phyloP scores from a whole-genome alignment of 371 early-diverging fungal genomes.

The Mucor ambiguus region DNA sequence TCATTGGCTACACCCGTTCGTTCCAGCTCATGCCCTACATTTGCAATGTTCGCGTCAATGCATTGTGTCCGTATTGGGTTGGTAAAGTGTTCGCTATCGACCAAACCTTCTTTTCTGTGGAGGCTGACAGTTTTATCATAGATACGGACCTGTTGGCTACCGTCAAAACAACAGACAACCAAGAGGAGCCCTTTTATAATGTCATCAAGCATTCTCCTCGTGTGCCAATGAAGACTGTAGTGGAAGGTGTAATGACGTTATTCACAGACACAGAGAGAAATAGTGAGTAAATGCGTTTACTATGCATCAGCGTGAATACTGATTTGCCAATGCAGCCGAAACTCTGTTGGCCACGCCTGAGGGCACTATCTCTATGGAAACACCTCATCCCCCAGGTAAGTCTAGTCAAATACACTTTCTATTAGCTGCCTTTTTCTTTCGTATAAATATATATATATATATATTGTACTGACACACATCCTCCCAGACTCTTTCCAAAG shows the following conservation, averaged over 20 bases:
- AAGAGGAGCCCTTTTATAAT: conserved; percentile 9
- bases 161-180: not conserved
- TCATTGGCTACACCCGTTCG: conserved; percentile 88
- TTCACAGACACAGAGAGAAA: conserved; percentile 50
- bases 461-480: too few relatives aligned
- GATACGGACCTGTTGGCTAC: not conserved
- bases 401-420: too few relatives aligned
- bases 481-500: not conserved
- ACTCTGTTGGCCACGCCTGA: conserved; percentile 23
- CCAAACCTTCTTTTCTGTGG: not conserved
- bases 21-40: conserved; percentile 64
- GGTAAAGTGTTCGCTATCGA: conserved; percentile 18
- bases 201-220: conserved; percentile 21
- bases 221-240: conserved; percentile 49
- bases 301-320: not conserved
- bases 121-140: not conserved
- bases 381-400: not conserved
- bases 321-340: not conserved
- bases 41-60: conserved; percentile 45
- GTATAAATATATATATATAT: too few relatives aligned
- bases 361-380: conserved; percentile 11
- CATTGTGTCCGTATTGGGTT: conserved; percentile 34
- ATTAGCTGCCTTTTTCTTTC: too few relatives aligned
- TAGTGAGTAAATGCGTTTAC: conserved; percentile 25
- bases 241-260: conserved; percentile 53